Evolutionary conservation across 768 basidiomycete genomes (phyloP).

Genomic region (Crepidotus variabilis): DNA sequence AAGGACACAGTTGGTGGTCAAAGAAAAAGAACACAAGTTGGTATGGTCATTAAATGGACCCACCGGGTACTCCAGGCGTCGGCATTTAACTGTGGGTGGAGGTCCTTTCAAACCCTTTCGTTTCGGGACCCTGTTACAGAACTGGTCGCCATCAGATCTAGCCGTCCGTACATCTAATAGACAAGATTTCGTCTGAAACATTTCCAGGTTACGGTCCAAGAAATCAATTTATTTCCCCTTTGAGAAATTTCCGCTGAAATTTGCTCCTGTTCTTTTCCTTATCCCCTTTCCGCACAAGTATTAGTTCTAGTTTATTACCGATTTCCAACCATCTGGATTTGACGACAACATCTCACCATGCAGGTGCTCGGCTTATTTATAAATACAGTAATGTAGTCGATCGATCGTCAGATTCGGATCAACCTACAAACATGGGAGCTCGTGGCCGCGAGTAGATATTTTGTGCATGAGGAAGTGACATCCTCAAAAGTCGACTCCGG

Average conservation of each 20-base stretch:
- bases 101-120: constrained; percentile 6
- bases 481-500: neutral
- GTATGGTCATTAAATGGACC: constrained; percentile 32
- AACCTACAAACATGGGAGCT: neutral
- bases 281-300: constrained; percentile 5
- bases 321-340: constrained; percentile 19
- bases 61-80: constrained; percentile 22
- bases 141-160: constrained; percentile 22
- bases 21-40: constrained; percentile 25
- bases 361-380: neutral
- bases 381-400: neutral
- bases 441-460: neutral
- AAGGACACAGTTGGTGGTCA: constrained; percentile 24
- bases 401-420: neutral
- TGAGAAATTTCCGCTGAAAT: constrained; percentile 24
- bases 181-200: constrained; percentile 21
- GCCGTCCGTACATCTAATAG: constrained; percentile 11
- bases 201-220: constrained; percentile 20
- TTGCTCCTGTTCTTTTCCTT: constrained; percentile 4
- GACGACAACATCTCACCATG: constrained; percentile 1
- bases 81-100: constrained; percentile 29
- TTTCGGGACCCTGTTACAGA: constrained; percentile 8
- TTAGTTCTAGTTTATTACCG: constrained; percentile 11
- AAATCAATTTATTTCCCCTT: constrained; percentile 4
- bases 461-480: neutral